Conservation (phyloP, 306 rosid species). For the Vigna mungo region DNA sequence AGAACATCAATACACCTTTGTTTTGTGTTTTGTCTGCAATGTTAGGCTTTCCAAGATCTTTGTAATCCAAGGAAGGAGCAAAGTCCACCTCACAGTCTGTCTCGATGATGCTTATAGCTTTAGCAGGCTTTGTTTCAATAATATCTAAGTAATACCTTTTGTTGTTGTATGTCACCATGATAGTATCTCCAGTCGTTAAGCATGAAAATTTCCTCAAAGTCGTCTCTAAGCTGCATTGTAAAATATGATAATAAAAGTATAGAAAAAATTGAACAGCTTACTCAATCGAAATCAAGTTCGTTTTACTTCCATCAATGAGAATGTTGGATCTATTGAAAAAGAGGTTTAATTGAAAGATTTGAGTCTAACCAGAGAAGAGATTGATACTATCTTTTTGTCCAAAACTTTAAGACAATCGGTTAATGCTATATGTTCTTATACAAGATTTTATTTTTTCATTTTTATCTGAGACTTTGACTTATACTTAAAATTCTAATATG, state of each 20-base stretch:
- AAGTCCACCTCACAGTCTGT: constrained; percentile 98
- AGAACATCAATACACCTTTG: constrained; percentile 54
- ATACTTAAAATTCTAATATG: too few species aligned
- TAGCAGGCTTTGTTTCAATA: constrained; percentile 82
- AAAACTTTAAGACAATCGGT: too few species aligned
- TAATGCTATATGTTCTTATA: too few species aligned
- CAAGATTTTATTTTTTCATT: too few species aligned
- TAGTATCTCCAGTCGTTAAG: constrained; percentile 91
- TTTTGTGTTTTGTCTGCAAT: constrained; percentile 60
- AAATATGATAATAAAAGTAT: not conserved
- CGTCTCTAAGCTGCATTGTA: constrained; percentile 78
- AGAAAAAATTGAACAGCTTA: too few species aligned
- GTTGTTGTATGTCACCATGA: constrained; percentile 96
- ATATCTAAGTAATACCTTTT: constrained; percentile 91
- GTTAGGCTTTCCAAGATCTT: constrained; percentile 68
- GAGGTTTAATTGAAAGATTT: too few species aligned
- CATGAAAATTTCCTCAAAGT: constrained; percentile 92
- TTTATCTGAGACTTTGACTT: too few species aligned
- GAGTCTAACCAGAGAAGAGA: too few species aligned
- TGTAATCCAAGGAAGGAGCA: constrained; percentile 96
- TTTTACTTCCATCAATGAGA: too few species aligned
- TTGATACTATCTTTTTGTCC: too few species aligned
- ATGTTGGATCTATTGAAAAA: too few species aligned
- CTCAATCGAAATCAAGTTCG: too few species aligned
- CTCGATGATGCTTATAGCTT: constrained; percentile 90